Conservation (phyloP, 495 filamentous ascomycete genomes). For the Xylaria castorea region DNA sequence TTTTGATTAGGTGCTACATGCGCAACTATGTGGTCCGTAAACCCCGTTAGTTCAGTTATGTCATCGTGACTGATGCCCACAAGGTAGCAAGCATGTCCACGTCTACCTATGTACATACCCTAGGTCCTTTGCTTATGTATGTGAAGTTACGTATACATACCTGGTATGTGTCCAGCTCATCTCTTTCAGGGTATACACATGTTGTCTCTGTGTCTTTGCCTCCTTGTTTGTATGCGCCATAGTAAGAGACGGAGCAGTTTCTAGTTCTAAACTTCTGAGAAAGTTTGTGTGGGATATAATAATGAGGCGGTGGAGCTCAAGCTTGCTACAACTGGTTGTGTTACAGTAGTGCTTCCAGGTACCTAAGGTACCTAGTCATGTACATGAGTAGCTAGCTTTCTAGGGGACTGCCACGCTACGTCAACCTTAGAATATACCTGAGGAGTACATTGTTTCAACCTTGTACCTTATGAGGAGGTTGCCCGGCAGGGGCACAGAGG, state of each 20-base stretch:
- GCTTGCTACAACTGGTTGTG: not conserved
- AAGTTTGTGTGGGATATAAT: conserved; percentile 9
- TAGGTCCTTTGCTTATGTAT: not conserved
- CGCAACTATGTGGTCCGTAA: not conserved
- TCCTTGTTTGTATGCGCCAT: not conserved
- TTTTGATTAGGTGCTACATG: not conserved
- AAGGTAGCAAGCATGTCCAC: not conserved
- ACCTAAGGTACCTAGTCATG: not conserved
- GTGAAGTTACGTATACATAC: not conserved
- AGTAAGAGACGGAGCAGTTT: not conserved
- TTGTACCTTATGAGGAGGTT: not conserved
- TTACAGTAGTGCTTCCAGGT: not conserved
- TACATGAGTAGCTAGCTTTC: not conserved
- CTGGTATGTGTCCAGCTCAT: not conserved
- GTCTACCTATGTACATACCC: not conserved
- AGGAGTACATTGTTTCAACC: not conserved
- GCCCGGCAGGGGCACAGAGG: not conserved
- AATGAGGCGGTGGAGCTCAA: not conserved
- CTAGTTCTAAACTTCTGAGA: not conserved
- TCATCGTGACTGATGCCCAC: conserved; percentile 1
- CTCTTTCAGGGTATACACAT: not conserved
- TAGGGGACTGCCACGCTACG: not conserved
- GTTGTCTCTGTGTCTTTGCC: not conserved
- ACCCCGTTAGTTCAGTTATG: conserved; percentile 1
- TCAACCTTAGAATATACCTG: not conserved